phyloP scores from a whole-genome alignment of 371 early-diverging fungal species.

The Zychaea mexicana region DNA sequence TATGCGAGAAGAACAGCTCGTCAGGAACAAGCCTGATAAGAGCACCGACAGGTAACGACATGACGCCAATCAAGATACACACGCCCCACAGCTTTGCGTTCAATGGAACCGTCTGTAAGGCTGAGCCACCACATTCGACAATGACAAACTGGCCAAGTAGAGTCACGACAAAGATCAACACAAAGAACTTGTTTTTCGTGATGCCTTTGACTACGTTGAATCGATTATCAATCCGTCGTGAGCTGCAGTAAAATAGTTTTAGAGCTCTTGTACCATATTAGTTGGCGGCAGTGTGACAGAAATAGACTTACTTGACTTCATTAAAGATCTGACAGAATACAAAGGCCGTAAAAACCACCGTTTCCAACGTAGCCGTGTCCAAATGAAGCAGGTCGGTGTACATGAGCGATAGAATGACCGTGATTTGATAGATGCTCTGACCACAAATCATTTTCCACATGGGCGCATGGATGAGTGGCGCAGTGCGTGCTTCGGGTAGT shows the following conservation, averaged over 20 bases:
- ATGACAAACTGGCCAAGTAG: slow-evolving; percentile 62
- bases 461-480: slow-evolving; percentile 61
- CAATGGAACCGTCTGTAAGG: slow-evolving; percentile 61
- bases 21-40: slow-evolving; percentile 70
- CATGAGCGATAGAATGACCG: slow-evolving; percentile 53
- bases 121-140: slow-evolving; percentile 63
- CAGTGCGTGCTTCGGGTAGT: slow-evolving; percentile 61
- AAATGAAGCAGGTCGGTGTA: slow-evolving; percentile 44
- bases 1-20: slow-evolving; percentile 21
- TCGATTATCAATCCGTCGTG: slow-evolving; percentile 66
- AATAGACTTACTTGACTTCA: slow-evolving; percentile 58
- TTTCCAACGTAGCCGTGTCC: slow-evolving; percentile 46
- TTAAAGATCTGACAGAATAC: slow-evolving; percentile 82
- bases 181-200: slow-evolving; percentile 59
- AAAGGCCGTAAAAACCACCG: slow-evolving; percentile 78
- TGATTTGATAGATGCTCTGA: slow-evolving; percentile 62
- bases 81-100: slow-evolving; percentile 64
- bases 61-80: slow-evolving; percentile 63
- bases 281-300: too few relatives aligned
- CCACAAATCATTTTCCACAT: slow-evolving; percentile 77
- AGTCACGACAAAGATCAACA: slow-evolving; percentile 58
- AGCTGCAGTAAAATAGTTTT: slow-evolving; percentile 26
- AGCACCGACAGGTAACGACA: slow-evolving; percentile 74
- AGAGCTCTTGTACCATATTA: background rate
- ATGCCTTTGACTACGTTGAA: slow-evolving; percentile 67